Percentiles rank a stretch among this genome's conserved stretches.
Conservation (phyloP, 2,329 filamentous ascomycete species). For the Podosphaera xanthii region DNA sequence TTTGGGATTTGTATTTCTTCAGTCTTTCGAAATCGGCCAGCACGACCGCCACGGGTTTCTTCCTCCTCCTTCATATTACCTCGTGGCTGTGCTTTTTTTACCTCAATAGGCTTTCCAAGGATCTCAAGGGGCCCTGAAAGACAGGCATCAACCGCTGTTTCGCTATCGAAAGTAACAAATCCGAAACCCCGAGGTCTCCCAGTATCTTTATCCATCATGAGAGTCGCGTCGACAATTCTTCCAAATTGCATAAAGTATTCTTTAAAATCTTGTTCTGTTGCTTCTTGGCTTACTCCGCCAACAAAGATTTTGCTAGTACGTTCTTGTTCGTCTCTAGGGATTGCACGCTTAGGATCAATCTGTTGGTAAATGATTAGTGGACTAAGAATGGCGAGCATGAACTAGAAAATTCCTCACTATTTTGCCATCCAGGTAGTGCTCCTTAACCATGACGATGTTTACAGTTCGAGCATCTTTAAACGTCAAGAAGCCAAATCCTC, state of each 20-base stretch:
- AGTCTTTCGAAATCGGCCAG: slow-evolving; percentile 31
- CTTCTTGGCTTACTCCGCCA: slow-evolving; percentile 90
- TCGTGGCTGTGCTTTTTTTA: slow-evolving; percentile 90
- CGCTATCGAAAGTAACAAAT: slow-evolving; percentile 94
- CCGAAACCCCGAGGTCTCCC: slow-evolving; percentile 91
- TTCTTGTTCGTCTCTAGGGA: slow-evolving; percentile 92
- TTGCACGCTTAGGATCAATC: slow-evolving; percentile 96
- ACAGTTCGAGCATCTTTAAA: slow-evolving; percentile 96
- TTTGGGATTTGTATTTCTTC: slow-evolving; percentile 20
- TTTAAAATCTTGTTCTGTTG: slow-evolving; percentile 86
- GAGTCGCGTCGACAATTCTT: slow-evolving; percentile 82
- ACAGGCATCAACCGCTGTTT: slow-evolving; percentile 81
- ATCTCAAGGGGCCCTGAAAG: slow-evolving; percentile 72
- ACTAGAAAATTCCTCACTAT: slow-evolving; percentile 43
- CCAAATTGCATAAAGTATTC: slow-evolving; percentile 95
- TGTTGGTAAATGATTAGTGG: slow-evolving; percentile 2
- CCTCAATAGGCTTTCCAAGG: slow-evolving; percentile 86
- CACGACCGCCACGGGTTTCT: slow-evolving; percentile 28
- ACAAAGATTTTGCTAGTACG: slow-evolving; percentile 98
- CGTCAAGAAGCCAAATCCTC: slow-evolving; percentile 91
- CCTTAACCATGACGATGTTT: slow-evolving; percentile 98
- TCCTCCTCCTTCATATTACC: slow-evolving; percentile 88
- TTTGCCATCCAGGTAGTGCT: slow-evolving; percentile 93
- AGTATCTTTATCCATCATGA: slow-evolving; percentile 99
- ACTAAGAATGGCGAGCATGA: slow-evolving; percentile 4